Evolutionary conservation across 2,329 filamentous ascomycete genomes (phyloP), one percentile per base, ranked within the genome.

Genomic region (Macrophomina pseudophaseolina): DNA sequence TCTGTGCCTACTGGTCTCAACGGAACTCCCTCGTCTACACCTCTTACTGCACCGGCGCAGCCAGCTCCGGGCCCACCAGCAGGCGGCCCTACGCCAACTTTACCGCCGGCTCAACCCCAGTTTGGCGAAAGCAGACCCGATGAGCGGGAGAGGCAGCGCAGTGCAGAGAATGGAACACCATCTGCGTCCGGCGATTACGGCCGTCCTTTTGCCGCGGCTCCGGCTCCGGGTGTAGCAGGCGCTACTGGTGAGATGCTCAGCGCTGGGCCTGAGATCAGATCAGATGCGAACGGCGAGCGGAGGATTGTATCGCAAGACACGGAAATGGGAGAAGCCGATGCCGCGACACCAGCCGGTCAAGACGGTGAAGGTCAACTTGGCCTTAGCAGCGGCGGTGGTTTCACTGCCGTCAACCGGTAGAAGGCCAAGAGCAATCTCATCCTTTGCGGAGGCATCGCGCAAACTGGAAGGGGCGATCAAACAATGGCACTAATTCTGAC

Each of bases 341-440:
- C 58, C 38, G 54, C 49, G 33, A 7, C 42, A 32, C 49, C 35
- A 65, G 44, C n/a, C 8, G 35, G 23, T 7, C 40, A 63, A 28
- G 58, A 62, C 28, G 58, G 2, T 8, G n/a, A 49, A 11, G 30
- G 7, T 6, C 54, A 42, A 18, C 23, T 52, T 28, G 51, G 54
- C 56, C 42, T 12, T 16, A 60, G 33, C 18, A 67, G 63, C 56
- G 62, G n/a, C 69, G 63, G 40, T 75, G 72, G 30, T 8, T 80
- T 80, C 68, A 76, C 77, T 16, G 71, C 77, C 23, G 77, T 76
- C 16, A 79, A 79, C 69, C 73, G 75, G 65, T 79, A 75, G 72
- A 28, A 35, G 8, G 16, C 2, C 3, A 1, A 42, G 23, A 7
- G 5, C 8, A 2, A 16, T 8, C 3, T 38, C n/a, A 8, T 38